phyloP scores from a whole-genome alignment of 495 filamentous ascomycete genomes.

The Podospora fimiseda region DNA sequence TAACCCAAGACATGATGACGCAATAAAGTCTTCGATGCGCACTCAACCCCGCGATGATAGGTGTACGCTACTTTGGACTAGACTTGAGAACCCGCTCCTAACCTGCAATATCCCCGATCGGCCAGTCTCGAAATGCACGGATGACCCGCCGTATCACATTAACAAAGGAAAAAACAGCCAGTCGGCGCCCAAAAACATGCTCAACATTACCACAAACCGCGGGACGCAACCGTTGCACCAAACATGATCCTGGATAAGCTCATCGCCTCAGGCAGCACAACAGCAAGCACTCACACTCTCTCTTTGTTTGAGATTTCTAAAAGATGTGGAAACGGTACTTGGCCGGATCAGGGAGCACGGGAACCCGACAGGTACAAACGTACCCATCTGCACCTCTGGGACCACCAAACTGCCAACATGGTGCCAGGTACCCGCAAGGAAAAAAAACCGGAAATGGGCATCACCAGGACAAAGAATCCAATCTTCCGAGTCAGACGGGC shows the following conservation, averaged over 20 bases:
- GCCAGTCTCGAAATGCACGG: background rate
- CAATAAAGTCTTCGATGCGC: slow-evolving; percentile 7
- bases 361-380: slow-evolving; percentile 9
- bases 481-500: slow-evolving; percentile 16
- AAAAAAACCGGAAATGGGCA: slow-evolving; percentile 1
- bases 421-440: slow-evolving; percentile 14
- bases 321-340: background rate
- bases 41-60: background rate
- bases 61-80: background rate
- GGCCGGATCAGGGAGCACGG: background rate
- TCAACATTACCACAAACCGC: background rate
- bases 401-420: background rate
- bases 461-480: background rate
- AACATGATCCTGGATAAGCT: background rate
- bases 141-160: slow-evolving; percentile 3
- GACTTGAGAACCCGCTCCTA: background rate
- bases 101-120: background rate
- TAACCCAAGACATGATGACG: slow-evolving; percentile 11
- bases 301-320: too few relatives aligned
- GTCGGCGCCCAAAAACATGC: background rate
- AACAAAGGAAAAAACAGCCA: slow-evolving; percentile 4
- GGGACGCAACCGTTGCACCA: background rate
- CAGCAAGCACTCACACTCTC: too few relatives aligned
- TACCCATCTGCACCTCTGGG: slow-evolving; percentile 9
- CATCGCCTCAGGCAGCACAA: too few relatives aligned